Evolutionary conservation across 805 yeast genomes (phyloP).

Genomic region (Metschnikowia kofuensis): DNA sequence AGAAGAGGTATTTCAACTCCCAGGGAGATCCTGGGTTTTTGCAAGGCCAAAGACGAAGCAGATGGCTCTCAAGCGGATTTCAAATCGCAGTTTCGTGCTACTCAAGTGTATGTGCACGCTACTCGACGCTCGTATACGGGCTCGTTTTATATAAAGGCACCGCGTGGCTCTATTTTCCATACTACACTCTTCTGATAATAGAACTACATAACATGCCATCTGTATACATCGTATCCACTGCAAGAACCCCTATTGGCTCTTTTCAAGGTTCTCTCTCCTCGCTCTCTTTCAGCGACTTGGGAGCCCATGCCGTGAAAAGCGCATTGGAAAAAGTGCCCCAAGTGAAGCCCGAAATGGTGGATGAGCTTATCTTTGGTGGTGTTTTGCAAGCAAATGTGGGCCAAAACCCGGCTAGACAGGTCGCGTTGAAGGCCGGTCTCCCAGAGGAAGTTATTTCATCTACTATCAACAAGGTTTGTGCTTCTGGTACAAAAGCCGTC

Average conservation of each 20-base stretch:
- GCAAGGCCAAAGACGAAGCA: too few relatives aligned
- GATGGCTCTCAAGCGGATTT: too few relatives aligned
- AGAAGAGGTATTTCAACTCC: too few relatives aligned
- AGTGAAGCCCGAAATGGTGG: slow-evolving; percentile 72
- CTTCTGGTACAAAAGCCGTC: slow-evolving; percentile 91
- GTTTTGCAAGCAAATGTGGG: slow-evolving; percentile 92
- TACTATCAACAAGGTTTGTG: slow-evolving; percentile 94
- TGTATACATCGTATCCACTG: slow-evolving; percentile 86
- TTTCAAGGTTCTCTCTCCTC: slow-evolving; percentile 83
- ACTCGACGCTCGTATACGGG: slow-evolving; percentile 1
- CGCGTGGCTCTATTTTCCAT: slow-evolving; percentile 1
- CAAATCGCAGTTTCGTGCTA: too few relatives aligned
- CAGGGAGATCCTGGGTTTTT: too few relatives aligned
- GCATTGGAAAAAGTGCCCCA: slow-evolving; percentile 82
- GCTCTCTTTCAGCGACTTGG: slow-evolving; percentile 78
- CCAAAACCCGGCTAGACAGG: slow-evolving; percentile 98
- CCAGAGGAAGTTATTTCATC: slow-evolving; percentile 79
- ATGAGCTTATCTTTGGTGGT: slow-evolving; percentile 90
- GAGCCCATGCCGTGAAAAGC: slow-evolving; percentile 87
- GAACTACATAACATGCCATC: slow-evolving; percentile 16
- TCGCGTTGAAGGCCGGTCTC: slow-evolving; percentile 86
- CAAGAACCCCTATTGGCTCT: slow-evolving; percentile 96
- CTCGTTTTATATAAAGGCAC: slow-evolving; percentile 5
- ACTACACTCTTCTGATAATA: neutral
- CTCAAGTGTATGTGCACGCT: too few relatives aligned